Percentiles rank a stretch among this genome's conserved stretches.
Evolutionary conservation across 495 filamentous ascomycete species (phyloP).

Genomic region (Hypoxylon trugodes): DNA sequence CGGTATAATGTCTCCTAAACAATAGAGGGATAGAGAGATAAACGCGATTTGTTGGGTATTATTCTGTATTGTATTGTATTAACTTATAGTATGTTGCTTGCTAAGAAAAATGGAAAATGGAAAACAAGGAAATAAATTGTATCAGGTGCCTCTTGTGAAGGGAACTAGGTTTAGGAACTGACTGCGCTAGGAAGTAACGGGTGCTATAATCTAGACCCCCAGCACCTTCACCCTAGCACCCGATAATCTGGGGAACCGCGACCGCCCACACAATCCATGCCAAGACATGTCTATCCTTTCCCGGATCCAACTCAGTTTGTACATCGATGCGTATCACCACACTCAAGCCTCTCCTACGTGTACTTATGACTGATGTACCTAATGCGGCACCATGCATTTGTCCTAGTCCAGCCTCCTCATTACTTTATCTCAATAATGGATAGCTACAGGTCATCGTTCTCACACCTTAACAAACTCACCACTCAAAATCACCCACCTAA

Average conservation of each 20-base stretch:
- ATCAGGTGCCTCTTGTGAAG: too few species aligned
- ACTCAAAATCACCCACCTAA: slow-evolving; percentile 3
- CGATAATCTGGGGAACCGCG: slow-evolving; percentile 41
- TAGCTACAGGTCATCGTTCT: slow-evolving; percentile 7
- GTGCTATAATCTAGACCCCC: slow-evolving; percentile 25
- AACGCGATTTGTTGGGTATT: not conserved
- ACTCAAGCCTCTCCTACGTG: not conserved
- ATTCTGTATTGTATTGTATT: too few species aligned
- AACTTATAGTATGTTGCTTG: too few species aligned
- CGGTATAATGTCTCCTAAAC: not conserved
- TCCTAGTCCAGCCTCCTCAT: not conserved
- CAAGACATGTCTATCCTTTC: slow-evolving; percentile 33
- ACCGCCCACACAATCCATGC: slow-evolving; percentile 31
- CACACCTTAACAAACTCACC: not conserved
- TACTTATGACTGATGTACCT: slow-evolving; percentile 18
- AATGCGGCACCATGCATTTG: slow-evolving; percentile 2
- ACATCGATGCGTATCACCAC: not conserved
- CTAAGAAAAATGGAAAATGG: too few species aligned
- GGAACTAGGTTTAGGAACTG: slow-evolving; percentile 3
- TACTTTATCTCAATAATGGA: not conserved
- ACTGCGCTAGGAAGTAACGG: slow-evolving; percentile 10
- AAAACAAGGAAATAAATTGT: too few species aligned
- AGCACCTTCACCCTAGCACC: slow-evolving; percentile 8
- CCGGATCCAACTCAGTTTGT: slow-evolving; percentile 15
- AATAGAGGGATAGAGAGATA: not conserved